phyloP scores from a whole-genome alignment of 2,329 filamentous ascomycete genomes.

The Xylaria sp. region DNA sequence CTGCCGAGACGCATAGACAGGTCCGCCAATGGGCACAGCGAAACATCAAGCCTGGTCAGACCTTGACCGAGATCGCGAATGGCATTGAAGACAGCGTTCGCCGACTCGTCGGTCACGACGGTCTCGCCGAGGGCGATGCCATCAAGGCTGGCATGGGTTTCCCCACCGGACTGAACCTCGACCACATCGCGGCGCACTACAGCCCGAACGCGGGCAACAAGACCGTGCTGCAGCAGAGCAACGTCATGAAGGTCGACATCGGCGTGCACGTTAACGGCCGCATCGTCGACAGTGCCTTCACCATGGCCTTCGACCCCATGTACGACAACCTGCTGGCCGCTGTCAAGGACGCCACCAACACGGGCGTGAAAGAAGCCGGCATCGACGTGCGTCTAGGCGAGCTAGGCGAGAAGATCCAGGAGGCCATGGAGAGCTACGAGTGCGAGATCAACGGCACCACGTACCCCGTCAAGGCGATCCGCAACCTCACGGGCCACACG shows the following conservation, averaged over 20 bases:
- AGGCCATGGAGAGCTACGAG: conserved; percentile 93
- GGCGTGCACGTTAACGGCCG: conserved; percentile 80
- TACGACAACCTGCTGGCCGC: conserved; percentile 78
- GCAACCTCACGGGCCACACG: conserved; percentile 87
- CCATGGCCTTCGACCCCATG: conserved; percentile 74
- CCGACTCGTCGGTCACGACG: conserved; percentile 75
- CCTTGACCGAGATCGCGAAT: conserved; percentile 80
- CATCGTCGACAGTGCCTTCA: conserved; percentile 84
- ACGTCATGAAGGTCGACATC: conserved; percentile 85
- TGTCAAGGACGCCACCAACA: conserved; percentile 79
- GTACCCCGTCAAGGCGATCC: conserved; percentile 82
- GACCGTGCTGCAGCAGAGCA: conserved; percentile 70
- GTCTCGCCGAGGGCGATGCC: conserved; percentile 78
- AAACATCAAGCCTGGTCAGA: conserved; percentile 80
- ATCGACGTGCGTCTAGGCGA: conserved; percentile 91
- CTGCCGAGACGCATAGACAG: conserved; percentile 87
- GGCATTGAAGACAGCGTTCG: conserved; percentile 86
- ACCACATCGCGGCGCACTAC: conserved; percentile 86
- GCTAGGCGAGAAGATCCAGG: conserved; percentile 83
- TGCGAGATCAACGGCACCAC: conserved; percentile 80
- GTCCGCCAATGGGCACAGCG: conserved; percentile 84
- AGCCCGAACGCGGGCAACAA: conserved; percentile 88
- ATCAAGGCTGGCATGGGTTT: conserved; percentile 84
- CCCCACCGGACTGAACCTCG: conserved; percentile 81
- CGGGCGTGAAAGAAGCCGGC: conserved; percentile 86